These are phyloP conservation scores for Penicillium argentinense DNA, from an alignment of 495 filamentous ascomycete species.

Conservation along the genomic window DNA sequence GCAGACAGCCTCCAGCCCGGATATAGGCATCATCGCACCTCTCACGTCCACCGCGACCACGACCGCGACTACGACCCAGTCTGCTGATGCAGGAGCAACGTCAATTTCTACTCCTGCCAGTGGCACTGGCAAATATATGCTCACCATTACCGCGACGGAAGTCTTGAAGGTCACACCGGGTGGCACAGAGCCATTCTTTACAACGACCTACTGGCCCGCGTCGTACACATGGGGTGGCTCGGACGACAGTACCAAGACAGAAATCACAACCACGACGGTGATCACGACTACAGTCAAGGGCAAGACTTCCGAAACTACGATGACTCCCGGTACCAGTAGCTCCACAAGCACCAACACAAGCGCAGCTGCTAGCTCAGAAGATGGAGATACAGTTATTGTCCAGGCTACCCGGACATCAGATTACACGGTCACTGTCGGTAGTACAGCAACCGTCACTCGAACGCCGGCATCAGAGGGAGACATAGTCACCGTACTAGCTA, in stretches of 20 bases:
- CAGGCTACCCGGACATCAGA: conserved; percentile 1
- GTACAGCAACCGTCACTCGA: neutral
- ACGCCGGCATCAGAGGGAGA: neutral
- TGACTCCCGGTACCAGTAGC: too few relatives aligned
- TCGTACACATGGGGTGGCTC: too few relatives aligned
- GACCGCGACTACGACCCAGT: neutral
- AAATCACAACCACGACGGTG: too few relatives aligned
- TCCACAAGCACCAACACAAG: neutral
- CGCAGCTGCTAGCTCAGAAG: neutral
- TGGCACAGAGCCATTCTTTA: too few relatives aligned
- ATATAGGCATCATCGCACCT: neutral
- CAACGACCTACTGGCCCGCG: too few relatives aligned
- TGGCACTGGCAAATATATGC: too few relatives aligned
- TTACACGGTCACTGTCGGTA: neutral
- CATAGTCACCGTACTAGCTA: conserved; percentile 1
- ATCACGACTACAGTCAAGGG: too few relatives aligned
- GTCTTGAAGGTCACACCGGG: too few relatives aligned
- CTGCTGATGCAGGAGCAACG: neutral
- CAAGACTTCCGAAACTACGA: too few relatives aligned
- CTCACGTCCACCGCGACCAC: neutral
- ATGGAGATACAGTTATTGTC: neutral
- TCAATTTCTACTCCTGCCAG: neutral
- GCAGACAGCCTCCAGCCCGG: neutral
- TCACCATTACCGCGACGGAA: too few relatives aligned
- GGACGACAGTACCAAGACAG: too few relatives aligned